A percentile compares a stretch with the other conserved stretches of the same genome.
Evolutionary conservation across 148 eudicot species (phyloP).

Genomic region (Simmondsia chinensis): DNA sequence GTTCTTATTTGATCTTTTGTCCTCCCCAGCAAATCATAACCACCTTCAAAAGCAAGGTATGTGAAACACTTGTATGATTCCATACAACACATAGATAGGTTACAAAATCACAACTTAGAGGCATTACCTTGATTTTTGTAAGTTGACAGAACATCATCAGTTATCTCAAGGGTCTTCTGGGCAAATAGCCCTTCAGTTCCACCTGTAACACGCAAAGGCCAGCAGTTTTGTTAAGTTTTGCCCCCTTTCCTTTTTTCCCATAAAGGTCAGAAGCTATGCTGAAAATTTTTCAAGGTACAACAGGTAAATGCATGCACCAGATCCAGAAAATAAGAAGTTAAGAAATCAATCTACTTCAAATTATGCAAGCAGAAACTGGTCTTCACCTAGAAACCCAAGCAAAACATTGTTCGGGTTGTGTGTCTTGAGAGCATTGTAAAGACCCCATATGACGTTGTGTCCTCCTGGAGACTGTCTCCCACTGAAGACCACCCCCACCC

Average conservation of each 20-base stretch:
- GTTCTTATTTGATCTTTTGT: constrained; percentile 96
- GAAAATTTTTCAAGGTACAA: too few relatives aligned
- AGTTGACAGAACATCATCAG: constrained; percentile 72
- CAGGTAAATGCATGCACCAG: too few relatives aligned
- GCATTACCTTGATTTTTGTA: constrained; percentile 96
- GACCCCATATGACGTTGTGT: constrained; percentile 97
- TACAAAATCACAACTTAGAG: neutral
- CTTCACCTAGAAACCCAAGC: constrained; percentile 88
- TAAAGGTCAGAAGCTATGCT: too few relatives aligned
- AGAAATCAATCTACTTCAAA: too few relatives aligned
- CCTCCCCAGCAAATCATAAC: constrained; percentile 92
- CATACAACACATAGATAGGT: neutral
- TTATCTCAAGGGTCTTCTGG: constrained; percentile 74
- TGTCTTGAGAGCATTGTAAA: constrained; percentile 69
- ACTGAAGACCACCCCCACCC: constrained; percentile 91
- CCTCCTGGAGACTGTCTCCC: constrained; percentile 99
- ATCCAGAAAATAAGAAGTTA: too few relatives aligned
- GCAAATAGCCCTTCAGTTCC: constrained; percentile 98
- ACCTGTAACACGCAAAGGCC: constrained; percentile 38
- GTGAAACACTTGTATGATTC: neutral
- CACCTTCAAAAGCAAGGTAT: constrained; percentile 40
- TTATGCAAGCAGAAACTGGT: neutral
- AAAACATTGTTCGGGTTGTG: constrained; percentile 65
- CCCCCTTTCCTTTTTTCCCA: too few relatives aligned
- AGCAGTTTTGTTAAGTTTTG: neutral